phyloP scores from a whole-genome alignment of 169 alveolate genomes.

The Babesia ovata region DNA sequence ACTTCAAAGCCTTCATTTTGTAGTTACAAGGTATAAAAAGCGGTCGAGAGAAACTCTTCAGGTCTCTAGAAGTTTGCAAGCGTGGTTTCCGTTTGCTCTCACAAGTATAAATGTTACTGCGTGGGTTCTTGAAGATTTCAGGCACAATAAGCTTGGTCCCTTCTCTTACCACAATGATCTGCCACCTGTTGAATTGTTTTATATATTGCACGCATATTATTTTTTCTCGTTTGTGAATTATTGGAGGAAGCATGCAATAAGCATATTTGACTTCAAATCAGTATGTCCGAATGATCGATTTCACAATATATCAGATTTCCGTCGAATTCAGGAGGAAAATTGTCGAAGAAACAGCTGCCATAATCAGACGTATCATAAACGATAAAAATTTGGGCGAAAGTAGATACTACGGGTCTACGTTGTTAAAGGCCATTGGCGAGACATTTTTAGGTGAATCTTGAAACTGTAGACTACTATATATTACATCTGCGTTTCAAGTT shows the following conservation, averaged over 20 bases:
- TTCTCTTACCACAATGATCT: constrained; percentile 47
- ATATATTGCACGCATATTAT: constrained; percentile 38
- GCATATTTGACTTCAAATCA: constrained; percentile 45
- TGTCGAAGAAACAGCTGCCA: background rate
- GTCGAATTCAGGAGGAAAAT: constrained; percentile 4
- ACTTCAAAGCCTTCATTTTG: constrained; percentile 34
- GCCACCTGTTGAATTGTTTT: constrained; percentile 29
- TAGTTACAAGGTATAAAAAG: constrained; percentile 24
- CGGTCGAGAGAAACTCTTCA: constrained; percentile 13
- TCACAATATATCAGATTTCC: background rate
- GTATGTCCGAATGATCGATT: constrained; percentile 3
- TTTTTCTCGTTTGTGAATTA: constrained; percentile 51
- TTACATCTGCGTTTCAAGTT: too few species aligned
- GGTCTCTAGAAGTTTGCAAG: background rate
- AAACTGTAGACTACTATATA: too few species aligned
- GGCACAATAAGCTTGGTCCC: constrained; percentile 18
- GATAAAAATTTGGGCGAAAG: background rate
- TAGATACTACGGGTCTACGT: background rate
- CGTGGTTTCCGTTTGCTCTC: constrained; percentile 68
- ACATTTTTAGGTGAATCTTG: background rate
- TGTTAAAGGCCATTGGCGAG: background rate
- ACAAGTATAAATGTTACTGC: constrained; percentile 67
- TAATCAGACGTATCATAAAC: background rate
- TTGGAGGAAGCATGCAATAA: constrained; percentile 14
- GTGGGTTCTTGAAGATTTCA: constrained; percentile 61